Evolutionary conservation across 1,139 yeast species (phyloP).

Genomic region (Pichia norvegensis): DNA sequence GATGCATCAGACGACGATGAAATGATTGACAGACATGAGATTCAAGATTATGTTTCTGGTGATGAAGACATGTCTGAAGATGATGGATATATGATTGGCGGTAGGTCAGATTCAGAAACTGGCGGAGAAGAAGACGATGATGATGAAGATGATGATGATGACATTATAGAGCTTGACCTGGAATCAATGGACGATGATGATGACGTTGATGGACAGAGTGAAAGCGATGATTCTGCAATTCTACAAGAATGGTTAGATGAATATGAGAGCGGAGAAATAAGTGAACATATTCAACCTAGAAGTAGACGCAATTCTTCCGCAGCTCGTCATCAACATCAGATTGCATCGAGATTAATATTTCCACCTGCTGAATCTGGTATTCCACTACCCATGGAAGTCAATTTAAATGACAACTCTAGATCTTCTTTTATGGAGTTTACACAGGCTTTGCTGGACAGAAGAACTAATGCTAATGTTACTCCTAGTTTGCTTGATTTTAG

Average conservation of each 20-base stretch:
- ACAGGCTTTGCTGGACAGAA: constrained; percentile 21
- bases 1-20: constrained; percentile 2
- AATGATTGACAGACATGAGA: constrained; percentile 22
- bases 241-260: constrained; percentile 23
- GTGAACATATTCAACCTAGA: constrained; percentile 13
- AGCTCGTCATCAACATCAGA: not conserved
- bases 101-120: constrained; percentile 32
- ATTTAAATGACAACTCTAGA: not conserved
- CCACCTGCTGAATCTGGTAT: constrained; percentile 4
- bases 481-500: constrained; percentile 13
- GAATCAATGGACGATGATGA: constrained; percentile 14
- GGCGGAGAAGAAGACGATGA: constrained; percentile 53
- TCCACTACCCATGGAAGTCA: constrained; percentile 12
- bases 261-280: constrained; percentile 12
- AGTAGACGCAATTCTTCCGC: constrained; percentile 15
- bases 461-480: constrained; percentile 14
- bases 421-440: constrained; percentile 15
- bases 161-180: constrained; percentile 35
- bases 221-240: constrained; percentile 15
- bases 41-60: constrained; percentile 8
- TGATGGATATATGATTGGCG: constrained; percentile 22
- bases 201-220: constrained; percentile 14
- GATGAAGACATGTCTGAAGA: constrained; percentile 9
- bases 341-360: constrained; percentile 4
- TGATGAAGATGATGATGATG: constrained; percentile 41